Base-by-base conservation (phyloP, 148 eudicot genomes). In the Arbutus unedo region DNA sequence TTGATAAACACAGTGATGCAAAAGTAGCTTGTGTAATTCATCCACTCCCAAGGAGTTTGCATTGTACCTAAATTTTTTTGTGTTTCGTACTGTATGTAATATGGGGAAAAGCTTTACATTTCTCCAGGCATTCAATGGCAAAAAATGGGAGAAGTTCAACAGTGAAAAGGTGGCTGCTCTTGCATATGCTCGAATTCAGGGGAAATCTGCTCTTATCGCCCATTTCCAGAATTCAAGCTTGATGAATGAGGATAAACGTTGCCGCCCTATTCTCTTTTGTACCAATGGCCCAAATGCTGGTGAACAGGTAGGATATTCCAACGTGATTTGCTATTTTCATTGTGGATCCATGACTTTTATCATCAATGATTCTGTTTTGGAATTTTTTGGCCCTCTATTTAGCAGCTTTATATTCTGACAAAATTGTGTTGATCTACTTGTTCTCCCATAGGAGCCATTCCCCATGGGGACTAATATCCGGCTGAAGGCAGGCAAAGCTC, bases 151-250 rank as follows among this genome's bases (percentile, higher is more conserved):
- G 86, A 93, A 93, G 79, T 91, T 93, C 87, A 91, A 93, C 85
- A 93, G 94, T 84, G 97, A 91, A 85, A 93, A 93, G 87, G 93
- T 93, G 76, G 93, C 91, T 81, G 78, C 90, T 83, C 92, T 93
- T 86, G 92, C 94, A 25, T 93, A 92, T 87, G 97, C 93, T 81
- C 89, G 96, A 67, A 94, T 94, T 82, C 97, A 93, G 84, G 97
- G 97, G 38, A 93, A 91, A 83, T 76, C 87, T 74, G 91, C 97
- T 67, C 93, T 93, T 23, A 85, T 93, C 49, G 87, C 97, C n/a
- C 97, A 93, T 87, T 93, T 93, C 81, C 97, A 93, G 83, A 92
- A 93, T 76, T 93, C 97, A 11, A 93, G 95, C 90, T 81, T 93
- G 87, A 91, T 93, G 98, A 94, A 92, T 48, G 98, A 91, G 87